Evolutionary conservation across 352 stramenopile species (phyloP).

Genomic region (Achlya hypogyna): DNA sequence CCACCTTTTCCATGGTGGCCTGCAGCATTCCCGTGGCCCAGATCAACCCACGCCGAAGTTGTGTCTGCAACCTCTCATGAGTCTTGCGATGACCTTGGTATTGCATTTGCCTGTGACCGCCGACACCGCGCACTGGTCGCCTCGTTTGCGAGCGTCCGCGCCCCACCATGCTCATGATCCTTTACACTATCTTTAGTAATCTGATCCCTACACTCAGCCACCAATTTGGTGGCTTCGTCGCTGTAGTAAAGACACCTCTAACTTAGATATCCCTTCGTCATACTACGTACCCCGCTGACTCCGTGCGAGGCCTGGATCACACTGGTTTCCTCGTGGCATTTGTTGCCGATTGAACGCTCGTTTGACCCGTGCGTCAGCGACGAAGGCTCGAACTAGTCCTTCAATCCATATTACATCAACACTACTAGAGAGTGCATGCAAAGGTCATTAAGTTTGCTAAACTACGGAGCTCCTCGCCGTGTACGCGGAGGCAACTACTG

Average conservation of each 20-base stretch:
- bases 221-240: too few species aligned
- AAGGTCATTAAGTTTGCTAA: too few species aligned
- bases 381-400: too few species aligned
- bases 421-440: too few species aligned
- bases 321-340: too few species aligned
- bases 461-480: constrained; percentile 75
- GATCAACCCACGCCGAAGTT: not conserved
- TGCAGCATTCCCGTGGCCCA: not conserved
- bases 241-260: too few species aligned
- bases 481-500: constrained; percentile 8
- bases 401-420: too few species aligned
- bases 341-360: too few species aligned
- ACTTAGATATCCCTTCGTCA: too few species aligned
- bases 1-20: not conserved
- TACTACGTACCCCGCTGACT: too few species aligned
- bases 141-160: constrained; percentile 7
- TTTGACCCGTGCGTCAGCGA: too few species aligned
- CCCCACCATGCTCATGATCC: constrained; percentile 5
- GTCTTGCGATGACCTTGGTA: not conserved
- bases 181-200: constrained; percentile 22
- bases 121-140: not conserved
- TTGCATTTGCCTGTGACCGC: constrained; percentile 18
- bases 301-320: too few species aligned
- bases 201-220: constrained; percentile 10
- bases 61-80: constrained; percentile 7